Base-by-base conservation (phyloP, 1,284 basidiomycete species). In the Ustilago curta region DNA sequence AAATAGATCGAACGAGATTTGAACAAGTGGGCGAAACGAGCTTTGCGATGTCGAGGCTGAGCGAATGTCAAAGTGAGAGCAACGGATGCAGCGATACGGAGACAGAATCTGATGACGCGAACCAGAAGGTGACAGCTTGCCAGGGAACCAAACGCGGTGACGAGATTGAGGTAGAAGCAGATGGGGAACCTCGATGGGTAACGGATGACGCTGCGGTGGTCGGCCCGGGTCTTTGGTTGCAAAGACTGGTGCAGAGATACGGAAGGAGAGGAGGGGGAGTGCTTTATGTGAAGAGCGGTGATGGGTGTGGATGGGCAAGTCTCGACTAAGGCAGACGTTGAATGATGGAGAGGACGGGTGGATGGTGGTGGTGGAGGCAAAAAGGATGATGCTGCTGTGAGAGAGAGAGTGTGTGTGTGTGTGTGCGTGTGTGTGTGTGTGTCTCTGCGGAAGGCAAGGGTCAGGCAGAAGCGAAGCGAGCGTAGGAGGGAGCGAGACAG, bases 291-390 rank as follows among this genome's bases (percentile, higher is more conserved):
- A 11, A 23, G 5, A 23, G 59, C 23, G 37, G 11, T 19, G 35
- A 4, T 37, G 31, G 37, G 27, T 45, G 32, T 48, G 43, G 7
- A 52, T 39, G 59, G 62, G 43, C 42, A 44, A 57, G 67, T 70
- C 67, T 70, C 67, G 43, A 64, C 61, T 64, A 70, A 70, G 68
- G 68, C 68, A 70, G 68, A 70, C 59, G 59, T 51, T 57, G 54
- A 48, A 29, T 12, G n/a, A 47, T 32, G 31, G 51, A 21, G 45
- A 40, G n/a, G n/a, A n/a, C n/a, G n/a, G n/a, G n/a, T n/a, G 43
- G 58, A 58, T 40, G 49, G 58, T 64, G 9, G 47, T 57, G 61
- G 57, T 60, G 67, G 53, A 60, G 65, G 54, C 42, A 47, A 9
- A 50, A 53, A 60, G n/a, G 66, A 19, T 9, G 52, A 60, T 11